Conservation (phyloP, 2,329 filamentous ascomycete species). For the Aspergillus sp. region DNA sequence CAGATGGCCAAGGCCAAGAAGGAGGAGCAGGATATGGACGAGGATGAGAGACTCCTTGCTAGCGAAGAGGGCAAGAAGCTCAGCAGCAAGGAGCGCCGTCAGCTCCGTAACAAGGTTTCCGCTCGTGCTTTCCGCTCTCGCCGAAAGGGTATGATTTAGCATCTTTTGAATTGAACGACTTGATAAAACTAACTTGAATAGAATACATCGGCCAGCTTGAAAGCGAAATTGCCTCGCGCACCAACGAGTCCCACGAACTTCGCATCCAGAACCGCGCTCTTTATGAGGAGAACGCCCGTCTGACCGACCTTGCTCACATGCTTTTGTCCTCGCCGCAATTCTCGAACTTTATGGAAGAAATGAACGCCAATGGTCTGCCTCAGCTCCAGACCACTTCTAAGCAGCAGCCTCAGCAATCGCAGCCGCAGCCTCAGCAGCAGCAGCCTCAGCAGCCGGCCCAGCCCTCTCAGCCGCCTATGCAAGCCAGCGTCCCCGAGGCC, state of each 20-base stretch:
- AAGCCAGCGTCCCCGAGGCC: conserved; percentile 53
- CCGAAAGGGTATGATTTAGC: conserved; percentile 71
- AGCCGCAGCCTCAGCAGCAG: conserved; percentile 31
- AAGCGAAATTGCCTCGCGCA: conserved; percentile 74
- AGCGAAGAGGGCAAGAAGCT: conserved; percentile 98
- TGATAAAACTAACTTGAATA: conserved; percentile 50
- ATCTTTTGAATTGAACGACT: conserved; percentile 3
- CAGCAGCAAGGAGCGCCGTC: conserved; percentile 93
- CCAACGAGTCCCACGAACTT: conserved; percentile 74
- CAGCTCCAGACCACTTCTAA: conserved; percentile 28
- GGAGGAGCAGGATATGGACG: conserved; percentile 98
- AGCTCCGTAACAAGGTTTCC: conserved; percentile 98
- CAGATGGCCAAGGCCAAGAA: conserved; percentile 73
- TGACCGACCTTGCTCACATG: conserved; percentile 72
- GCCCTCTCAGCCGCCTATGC: conserved; percentile 30
- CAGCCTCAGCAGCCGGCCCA: conserved; percentile 10
- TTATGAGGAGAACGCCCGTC: conserved; percentile 74
- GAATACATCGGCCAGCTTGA: conserved; percentile 97
- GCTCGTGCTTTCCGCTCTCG: conserved; percentile 95
- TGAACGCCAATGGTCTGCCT: conserved; percentile 54
- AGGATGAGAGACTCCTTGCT: conserved; percentile 87
- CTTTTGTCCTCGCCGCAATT: conserved; percentile 75
- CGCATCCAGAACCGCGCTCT: conserved; percentile 75
- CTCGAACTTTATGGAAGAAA: conserved; percentile 67
- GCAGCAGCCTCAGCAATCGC: conserved; percentile 36